Percentiles rank a stretch among this genome's conserved stretches.
phyloP scores from a whole-genome alignment of 306 rosid genomes.

The Pyrus pyrifolia region DNA sequence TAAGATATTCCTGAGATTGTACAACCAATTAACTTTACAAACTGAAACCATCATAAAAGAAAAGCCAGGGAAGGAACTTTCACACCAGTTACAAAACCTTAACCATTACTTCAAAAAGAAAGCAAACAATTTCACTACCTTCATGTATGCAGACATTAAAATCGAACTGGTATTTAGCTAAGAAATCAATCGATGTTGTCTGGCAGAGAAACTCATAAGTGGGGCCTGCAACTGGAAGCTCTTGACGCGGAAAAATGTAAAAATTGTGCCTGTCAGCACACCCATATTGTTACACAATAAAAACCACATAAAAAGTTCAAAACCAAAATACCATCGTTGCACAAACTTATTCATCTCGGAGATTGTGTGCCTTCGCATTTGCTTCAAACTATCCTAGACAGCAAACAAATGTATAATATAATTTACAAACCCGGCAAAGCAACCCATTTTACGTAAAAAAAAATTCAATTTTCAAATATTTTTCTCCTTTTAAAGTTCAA shows the following conservation, averaged over 20 bases:
- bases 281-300: background rate
- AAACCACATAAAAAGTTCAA: background rate
- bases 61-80: background rate
- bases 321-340: background rate
- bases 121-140: constrained; percentile 33
- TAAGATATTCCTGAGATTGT: constrained; percentile 94
- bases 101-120: background rate
- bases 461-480: fast-evolving
- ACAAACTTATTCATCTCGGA: background rate
- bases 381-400: background rate
- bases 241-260: constrained; percentile 82
- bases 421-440: background rate
- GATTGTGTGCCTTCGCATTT: background rate
- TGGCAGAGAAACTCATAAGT: constrained; percentile 79
- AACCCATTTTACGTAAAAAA: background rate
- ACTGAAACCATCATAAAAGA: constrained; percentile 19
- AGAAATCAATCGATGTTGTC: constrained; percentile 78
- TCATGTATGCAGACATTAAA: constrained; percentile 77
- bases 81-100: background rate
- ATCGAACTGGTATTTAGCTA: constrained; percentile 88
- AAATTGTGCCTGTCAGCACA: constrained; percentile 67
- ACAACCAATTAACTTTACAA: constrained; percentile 49
- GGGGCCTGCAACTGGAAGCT: constrained; percentile 40
- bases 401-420: background rate
- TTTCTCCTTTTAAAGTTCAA: background rate